Base-by-base conservation (phyloP, 2,329 filamentous ascomycete genomes). In the Fusarium pininemorale region DNA sequence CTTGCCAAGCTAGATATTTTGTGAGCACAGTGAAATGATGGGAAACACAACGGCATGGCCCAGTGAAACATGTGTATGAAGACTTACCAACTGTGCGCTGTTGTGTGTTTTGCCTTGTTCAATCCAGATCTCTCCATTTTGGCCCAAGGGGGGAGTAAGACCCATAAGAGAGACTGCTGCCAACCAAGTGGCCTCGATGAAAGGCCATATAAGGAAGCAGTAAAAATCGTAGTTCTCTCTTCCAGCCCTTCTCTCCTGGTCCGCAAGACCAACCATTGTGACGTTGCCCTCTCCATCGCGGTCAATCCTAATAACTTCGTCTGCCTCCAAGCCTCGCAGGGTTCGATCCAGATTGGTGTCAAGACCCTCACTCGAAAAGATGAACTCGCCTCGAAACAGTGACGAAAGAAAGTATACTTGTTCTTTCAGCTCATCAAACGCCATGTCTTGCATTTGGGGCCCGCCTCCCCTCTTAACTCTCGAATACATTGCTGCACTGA, bases 201-300 rank as follows among this genome's bases (percentile, higher is more conserved):
- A 99, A 0, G 96, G 96, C 96, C 96, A 99, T 72, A 99, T 94
- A 26, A 99, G 85, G 87, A 98, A 99, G 84, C 96, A 98, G 84
- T 98, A 98, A 83, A 99, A 99, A 80, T 99, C 96, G 79, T 93
- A 99, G 78, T 98, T 98, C 82, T 99, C 96, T 42, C 96, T 87
- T 4, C 96, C 96, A 12, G 89, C 91, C 37, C 88, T 87, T 24
- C 95, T 89, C 82, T 99, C 96, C 7, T 88, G 84, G 11, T 93
- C 90, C 24, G 93, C 92, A 13, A 99, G 86, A 9, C 94, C 94
- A 42, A 98, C 85, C 63, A 85, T 90, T 2, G 85, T 85, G n/a
- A 94, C 88, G 1, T 88, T 86, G 0, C 86, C 87, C 10, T 86
- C 83, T 1, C 86, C 83, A 42, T 89, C 84, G 20, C 90, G 87